Percentiles rank a stretch among this genome's conserved stretches.
These are phyloP conservation scores for Raphidocelis subcapitata DNA, from an alignment of 139 green algal genomes.

Conservation along the genomic window DNA sequence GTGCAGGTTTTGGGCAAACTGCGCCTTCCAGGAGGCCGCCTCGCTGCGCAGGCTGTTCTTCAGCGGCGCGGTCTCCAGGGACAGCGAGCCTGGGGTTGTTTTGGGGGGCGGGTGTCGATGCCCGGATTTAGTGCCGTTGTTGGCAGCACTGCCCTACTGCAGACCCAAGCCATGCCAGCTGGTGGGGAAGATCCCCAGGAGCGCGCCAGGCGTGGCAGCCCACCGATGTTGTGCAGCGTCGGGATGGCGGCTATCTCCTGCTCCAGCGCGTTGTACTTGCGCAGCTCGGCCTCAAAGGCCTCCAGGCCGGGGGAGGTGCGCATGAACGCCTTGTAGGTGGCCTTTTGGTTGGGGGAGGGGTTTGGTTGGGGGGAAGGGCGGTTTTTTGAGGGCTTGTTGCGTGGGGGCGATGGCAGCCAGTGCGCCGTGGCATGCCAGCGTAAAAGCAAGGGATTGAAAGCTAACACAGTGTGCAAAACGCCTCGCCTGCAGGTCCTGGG, in stretches of 20 bases:
- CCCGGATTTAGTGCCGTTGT: no score
- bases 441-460: no score
- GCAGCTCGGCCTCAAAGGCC: conserved; percentile 85
- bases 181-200: no score
- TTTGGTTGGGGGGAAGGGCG: no score
- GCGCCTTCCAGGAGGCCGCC: conserved; percentile 87
- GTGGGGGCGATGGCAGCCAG: no score
- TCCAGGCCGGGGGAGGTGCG: conserved; percentile 77
- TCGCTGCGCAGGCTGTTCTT: conserved; percentile 84
- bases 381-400: no score
- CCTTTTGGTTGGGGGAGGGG: conserved; percentile 25
- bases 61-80: conserved; percentile 81
- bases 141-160: no score
- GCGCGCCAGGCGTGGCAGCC: no score
- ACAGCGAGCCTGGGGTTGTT: conserved; percentile 71
- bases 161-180: no score
- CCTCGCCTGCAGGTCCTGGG: conserved; percentile 77
- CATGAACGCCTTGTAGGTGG: conserved; percentile 58
- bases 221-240: conserved; percentile 78
- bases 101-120: no score
- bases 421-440: no score
- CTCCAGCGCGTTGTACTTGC: conserved; percentile 83
- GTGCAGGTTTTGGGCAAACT: conserved; percentile 94
- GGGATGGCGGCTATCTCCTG: conserved; percentile 67
- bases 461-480: no score